phyloP scores from a whole-genome alignment of 2,329 filamentous ascomycete species.

The Cytospora chrysosperma region DNA sequence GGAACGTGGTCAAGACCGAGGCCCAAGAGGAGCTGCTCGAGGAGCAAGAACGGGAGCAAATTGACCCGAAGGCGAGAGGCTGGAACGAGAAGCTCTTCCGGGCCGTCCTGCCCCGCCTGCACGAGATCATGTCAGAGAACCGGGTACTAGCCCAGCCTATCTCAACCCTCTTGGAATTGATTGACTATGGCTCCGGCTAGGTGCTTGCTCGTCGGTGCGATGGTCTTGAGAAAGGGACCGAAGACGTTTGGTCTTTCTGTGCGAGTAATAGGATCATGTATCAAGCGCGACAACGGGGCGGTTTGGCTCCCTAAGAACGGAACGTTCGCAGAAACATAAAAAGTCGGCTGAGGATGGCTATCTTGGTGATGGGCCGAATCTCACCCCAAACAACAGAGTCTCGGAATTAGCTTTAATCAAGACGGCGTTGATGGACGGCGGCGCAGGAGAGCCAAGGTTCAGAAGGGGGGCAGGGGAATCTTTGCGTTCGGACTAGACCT shows the following conservation, averaged over 20 bases:
- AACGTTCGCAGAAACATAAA: background rate
- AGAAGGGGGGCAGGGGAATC: background rate
- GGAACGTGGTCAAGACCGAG: conserved; percentile 62
- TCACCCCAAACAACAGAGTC: background rate
- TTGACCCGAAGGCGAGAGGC: conserved; percentile 43
- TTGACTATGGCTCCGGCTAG: conserved; percentile 27
- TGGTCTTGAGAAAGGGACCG: background rate
- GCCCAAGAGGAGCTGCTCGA: conserved; percentile 55
- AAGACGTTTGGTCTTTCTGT: background rate
- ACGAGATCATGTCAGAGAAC: conserved; percentile 70
- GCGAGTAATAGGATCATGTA: background rate
- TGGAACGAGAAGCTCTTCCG: conserved; percentile 70
- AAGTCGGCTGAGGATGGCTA: background rate
- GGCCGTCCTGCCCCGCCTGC: conserved; percentile 62
- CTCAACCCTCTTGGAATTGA: conserved; percentile 35
- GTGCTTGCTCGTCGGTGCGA: background rate
- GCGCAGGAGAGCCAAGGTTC: background rate
- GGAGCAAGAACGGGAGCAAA: conserved; percentile 45
- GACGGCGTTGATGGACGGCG: background rate
- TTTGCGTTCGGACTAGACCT: background rate
- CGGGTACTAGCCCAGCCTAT: conserved; percentile 48
- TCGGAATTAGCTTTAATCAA: background rate
- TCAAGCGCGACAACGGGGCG: background rate
- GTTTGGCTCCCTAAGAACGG: background rate
- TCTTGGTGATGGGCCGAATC: background rate